phyloP scores from a whole-genome alignment of 176 grass and related monocot genomes.

The Aegilops bicornis region DNA sequence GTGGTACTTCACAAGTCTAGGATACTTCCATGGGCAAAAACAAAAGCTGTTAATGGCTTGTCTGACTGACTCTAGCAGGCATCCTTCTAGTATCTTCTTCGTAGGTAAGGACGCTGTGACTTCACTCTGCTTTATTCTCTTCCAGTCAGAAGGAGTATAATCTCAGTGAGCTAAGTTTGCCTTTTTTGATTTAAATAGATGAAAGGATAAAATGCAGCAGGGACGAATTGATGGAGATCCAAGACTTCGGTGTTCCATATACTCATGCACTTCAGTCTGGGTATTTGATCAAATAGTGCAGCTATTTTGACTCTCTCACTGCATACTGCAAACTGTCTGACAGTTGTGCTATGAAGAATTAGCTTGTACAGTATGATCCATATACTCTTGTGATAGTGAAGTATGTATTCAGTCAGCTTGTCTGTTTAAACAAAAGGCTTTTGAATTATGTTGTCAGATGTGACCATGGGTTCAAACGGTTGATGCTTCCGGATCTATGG shows the following conservation, averaged over 20 bases:
- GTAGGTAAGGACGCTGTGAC: conserved; percentile 47
- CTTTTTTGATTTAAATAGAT: conserved; percentile 44
- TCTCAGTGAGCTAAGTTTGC: not conserved
- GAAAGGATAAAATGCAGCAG: conserved; percentile 76
- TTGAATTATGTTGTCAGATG: not conserved
- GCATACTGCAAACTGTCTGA: not conserved
- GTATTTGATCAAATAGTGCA: not conserved
- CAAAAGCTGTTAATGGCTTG: conserved; percentile 26
- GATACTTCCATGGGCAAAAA: conserved; percentile 24
- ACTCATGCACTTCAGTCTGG: not conserved
- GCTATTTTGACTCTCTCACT: not conserved
- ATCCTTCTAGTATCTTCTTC: conserved; percentile 25
- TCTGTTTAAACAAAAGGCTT: not conserved
- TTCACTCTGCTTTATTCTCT: not conserved
- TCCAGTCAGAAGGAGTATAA: conserved; percentile 7
- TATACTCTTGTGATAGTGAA: not conserved
- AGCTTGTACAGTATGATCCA: not conserved
- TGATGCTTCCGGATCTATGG: not conserved
- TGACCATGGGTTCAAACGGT: conserved; percentile 10
- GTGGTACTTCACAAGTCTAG: conserved; percentile 23
- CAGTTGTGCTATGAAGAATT: not conserved
- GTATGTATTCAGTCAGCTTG: not conserved
- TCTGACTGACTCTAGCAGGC: conserved; percentile 5
- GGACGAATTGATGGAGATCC: conserved; percentile 64
- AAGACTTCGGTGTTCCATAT: conserved; percentile 15